Conservation (phyloP, 306 rosid species). For the Cucurbita argyrosperma region DNA sequence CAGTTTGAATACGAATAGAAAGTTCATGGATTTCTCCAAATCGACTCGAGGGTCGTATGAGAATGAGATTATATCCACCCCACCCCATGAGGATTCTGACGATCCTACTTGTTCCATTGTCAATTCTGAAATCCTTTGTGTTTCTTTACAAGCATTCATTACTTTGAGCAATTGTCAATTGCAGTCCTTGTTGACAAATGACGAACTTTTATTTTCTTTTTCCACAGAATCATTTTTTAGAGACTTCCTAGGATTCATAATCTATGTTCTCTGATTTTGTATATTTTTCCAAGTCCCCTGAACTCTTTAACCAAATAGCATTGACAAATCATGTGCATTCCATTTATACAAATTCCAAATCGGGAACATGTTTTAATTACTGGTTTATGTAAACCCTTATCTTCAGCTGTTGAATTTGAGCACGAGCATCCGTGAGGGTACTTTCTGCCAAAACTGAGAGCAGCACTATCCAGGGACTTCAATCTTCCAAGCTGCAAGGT, state of each 20-base stretch:
- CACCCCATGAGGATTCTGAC: neutral
- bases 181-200: neutral
- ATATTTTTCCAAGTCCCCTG: neutral
- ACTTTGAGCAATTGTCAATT: conserved; percentile 1
- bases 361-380: neutral
- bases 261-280: neutral
- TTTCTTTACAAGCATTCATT: conserved; percentile 2
- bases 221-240: neutral
- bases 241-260: neutral
- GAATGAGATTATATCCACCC: neutral
- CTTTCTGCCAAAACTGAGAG: neutral
- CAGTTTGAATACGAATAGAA: conserved; percentile 49
- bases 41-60: neutral
- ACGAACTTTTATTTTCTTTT: neutral
- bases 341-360: neutral
- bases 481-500: neutral
- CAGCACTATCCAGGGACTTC: neutral
- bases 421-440: neutral
- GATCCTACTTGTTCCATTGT: neutral
- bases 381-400: neutral
- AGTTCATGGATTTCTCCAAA: neutral
- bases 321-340: neutral
- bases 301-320: neutral
- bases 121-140: neutral
- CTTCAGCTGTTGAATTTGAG: neutral